Percentiles rank a stretch among this genome's conserved stretches.
phyloP scores from a whole-genome alignment of 139 green algal species.

The Chlorella ohadii region DNA sequence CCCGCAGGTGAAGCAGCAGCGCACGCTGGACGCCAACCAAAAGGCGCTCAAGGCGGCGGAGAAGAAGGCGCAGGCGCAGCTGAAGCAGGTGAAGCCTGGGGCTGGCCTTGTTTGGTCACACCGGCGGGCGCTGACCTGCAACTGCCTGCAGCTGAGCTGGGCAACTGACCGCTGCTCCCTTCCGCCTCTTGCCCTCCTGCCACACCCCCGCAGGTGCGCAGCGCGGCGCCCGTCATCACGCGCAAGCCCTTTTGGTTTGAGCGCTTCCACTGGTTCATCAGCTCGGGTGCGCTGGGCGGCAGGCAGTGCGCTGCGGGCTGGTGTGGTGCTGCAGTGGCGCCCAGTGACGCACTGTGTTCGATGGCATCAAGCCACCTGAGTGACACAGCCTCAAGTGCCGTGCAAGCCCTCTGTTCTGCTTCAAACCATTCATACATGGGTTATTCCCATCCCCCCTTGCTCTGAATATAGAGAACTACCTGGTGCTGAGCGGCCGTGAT shows the following conservation, averaged over 20 bases:
- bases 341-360: too few relatives aligned
- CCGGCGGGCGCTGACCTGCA: background rate
- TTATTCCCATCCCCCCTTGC: too few relatives aligned
- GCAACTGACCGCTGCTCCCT: background rate
- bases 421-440: too few relatives aligned
- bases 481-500: slow-evolving; percentile 91
- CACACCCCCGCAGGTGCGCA: slow-evolving; percentile 28
- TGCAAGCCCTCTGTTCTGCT: too few relatives aligned
- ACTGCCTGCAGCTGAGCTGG: background rate
- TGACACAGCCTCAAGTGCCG: too few relatives aligned
- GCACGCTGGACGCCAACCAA: slow-evolving; percentile 84
- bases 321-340: too few relatives aligned
- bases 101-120: too few relatives aligned
- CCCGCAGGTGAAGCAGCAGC: slow-evolving; percentile 73
- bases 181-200: background rate
- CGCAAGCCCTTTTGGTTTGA: slow-evolving; percentile 97
- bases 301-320: too few relatives aligned
- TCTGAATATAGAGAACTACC: slow-evolving; percentile 94
- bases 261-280: slow-evolving; percentile 94
- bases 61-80: slow-evolving; percentile 80
- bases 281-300: slow-evolving; percentile 32
- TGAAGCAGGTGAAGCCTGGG: slow-evolving; percentile 63
- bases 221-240: slow-evolving; percentile 45
- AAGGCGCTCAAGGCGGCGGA: slow-evolving; percentile 86
- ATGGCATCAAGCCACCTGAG: too few relatives aligned